Evolutionary conservation across 768 basidiomycete species (phyloP), one percentile per base, ranked within the genome.

Genomic region (Tulasnella calospora): DNA sequence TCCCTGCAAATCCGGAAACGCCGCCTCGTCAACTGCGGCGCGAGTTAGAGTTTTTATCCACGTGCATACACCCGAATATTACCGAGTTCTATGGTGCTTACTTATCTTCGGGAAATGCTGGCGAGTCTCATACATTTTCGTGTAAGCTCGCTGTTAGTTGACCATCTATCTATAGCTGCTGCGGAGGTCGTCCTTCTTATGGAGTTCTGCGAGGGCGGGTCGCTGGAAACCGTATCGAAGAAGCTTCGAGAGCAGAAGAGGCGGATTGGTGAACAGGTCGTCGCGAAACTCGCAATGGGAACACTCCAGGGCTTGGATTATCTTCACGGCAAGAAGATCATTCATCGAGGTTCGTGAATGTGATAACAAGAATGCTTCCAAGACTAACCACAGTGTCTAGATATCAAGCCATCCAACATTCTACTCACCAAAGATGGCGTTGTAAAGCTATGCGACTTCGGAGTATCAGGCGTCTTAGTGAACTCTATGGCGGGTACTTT

Each of bases 151-250:
- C 36, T 36, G 2, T 1, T 5, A 15, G 15, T 35, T 33, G 15
- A 67, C 13, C 61, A 27, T 17, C 21, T 23, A 0, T 23, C 1
- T 30, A n/a, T 13, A 57, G 74, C 78, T 80, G 81, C 81, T 73
- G 94, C 93, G 82, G 96, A 99, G 84, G 92, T 99, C 82, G 96
- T 96, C 83, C 93, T 99, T 81, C 87, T 96, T 82, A 96, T 98
- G 93, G 98, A 99, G 83, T 91, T 86, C 81, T 85, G 93, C 83
- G 94, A 95, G 82, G 80, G 80, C 30, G 92, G 94, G 69, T 95
- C 94, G 81, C 87, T 99, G 80, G 98, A 99, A 83, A 88, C 92
- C 30, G 91, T 99, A 51, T 92, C 94, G 73, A 91, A 92, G 83
- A 91, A 92, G 79, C 92, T 96, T 85, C 91, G 91, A 82, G 90